Percentiles rank a stretch among this genome's conserved stretches.
These are phyloP conservation scores for Apium graveolens DNA, from an alignment of 129 eudicot species.

Conservation along the genomic window DNA sequence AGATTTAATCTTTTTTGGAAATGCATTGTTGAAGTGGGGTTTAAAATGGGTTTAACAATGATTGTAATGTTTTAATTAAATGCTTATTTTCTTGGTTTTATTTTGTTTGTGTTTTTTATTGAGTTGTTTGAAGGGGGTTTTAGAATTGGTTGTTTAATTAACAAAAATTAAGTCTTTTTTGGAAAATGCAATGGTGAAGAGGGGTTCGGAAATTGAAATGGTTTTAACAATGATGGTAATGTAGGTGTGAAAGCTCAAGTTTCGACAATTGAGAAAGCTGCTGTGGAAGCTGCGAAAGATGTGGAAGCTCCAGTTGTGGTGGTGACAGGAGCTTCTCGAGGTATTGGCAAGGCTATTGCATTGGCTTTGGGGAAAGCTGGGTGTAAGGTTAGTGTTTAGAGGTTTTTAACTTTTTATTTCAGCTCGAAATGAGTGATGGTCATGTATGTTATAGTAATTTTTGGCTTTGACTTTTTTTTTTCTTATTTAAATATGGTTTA, in stretches of 20 bases:
- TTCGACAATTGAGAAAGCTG: slow-evolving; percentile 48
- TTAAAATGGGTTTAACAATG: background rate
- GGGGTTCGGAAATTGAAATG: background rate
- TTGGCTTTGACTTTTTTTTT: background rate
- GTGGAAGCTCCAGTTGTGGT: slow-evolving; percentile 89
- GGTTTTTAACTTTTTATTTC: background rate
- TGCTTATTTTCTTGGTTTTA: no score
- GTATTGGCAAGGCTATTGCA: slow-evolving; percentile 87
- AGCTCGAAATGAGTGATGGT: background rate
- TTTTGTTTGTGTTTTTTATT: background rate
- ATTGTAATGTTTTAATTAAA: background rate
- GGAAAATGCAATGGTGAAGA: background rate
- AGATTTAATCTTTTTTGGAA: background rate
- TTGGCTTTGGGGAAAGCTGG: slow-evolving; percentile 91
- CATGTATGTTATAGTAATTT: background rate
- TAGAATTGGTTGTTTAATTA: background rate
- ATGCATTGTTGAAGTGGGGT: no score
- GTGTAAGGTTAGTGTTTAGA: slow-evolving; percentile 51
- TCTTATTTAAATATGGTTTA: background rate
- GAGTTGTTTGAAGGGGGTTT: background rate
- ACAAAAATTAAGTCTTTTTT: background rate
- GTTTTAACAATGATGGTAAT: background rate
- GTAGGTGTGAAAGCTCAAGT: slow-evolving; percentile 70
- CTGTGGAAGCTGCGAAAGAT: slow-evolving; percentile 37
- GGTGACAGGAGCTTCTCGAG: slow-evolving; percentile 97